Evolutionary conservation across 2,329 filamentous ascomycete genomes (phyloP).

Genomic region (Triangularia setosa): DNA sequence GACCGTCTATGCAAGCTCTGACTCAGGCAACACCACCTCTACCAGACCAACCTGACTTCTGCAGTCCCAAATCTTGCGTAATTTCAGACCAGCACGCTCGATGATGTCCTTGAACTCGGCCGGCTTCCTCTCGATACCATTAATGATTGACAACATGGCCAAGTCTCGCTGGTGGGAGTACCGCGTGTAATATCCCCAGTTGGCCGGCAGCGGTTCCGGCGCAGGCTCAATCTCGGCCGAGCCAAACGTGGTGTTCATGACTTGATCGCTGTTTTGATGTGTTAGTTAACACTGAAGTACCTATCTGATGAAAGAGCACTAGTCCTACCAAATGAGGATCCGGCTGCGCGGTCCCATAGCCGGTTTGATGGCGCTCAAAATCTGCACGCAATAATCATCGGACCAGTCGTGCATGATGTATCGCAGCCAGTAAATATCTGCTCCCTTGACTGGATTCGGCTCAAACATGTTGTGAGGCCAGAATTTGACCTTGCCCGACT

Average conservation of each 20-base stretch:
- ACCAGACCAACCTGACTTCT: neutral
- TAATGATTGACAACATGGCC: neutral
- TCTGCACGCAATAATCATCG: neutral
- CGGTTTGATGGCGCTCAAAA: neutral
- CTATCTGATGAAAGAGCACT: neutral
- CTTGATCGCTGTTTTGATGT: neutral
- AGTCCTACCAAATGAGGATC: neutral
- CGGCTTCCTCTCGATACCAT: neutral
- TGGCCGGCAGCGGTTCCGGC: neutral
- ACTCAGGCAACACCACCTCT: neutral
- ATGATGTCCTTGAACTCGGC: neutral
- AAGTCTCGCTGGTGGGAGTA: neutral
- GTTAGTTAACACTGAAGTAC: neutral
- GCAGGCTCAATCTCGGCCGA: neutral
- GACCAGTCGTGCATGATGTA: neutral
- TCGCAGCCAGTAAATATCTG: neutral
- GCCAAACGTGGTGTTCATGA: neutral
- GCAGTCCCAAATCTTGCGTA: neutral
- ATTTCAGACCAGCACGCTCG: neutral
- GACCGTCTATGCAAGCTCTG: neutral
- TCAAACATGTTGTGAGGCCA: neutral
- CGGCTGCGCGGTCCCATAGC: neutral
- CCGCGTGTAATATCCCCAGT: neutral
- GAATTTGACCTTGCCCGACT: neutral
- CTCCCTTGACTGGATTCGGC: neutral